phyloP scores from a whole-genome alignment of 208 protist species.

The Trypanosoma caninum region DNA sequence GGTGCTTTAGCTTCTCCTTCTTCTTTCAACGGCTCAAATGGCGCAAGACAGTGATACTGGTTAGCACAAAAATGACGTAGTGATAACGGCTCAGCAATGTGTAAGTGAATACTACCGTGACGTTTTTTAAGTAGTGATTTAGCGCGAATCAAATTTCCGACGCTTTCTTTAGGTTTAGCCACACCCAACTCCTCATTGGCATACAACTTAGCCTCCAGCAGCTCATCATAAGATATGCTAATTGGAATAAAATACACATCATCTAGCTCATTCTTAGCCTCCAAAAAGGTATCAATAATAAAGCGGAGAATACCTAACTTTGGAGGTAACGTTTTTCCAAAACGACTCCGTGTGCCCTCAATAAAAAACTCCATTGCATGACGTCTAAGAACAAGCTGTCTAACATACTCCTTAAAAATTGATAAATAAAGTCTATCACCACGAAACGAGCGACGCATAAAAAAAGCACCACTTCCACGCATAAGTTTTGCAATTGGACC shows the following conservation, averaged over 20 bases:
- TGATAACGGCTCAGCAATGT: slow-evolving; percentile 76
- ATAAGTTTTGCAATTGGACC: slow-evolving; percentile 62
- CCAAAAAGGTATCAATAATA: slow-evolving; percentile 74
- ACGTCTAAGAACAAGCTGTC: slow-evolving; percentile 53
- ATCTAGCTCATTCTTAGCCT: slow-evolving; percentile 46
- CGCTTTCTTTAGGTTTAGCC: slow-evolving; percentile 75
- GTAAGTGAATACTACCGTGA: slow-evolving; percentile 81
- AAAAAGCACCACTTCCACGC: slow-evolving; percentile 89
- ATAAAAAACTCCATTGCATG: slow-evolving; percentile 89
- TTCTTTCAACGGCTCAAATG: slow-evolving; percentile 33
- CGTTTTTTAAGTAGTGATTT: slow-evolving; percentile 38
- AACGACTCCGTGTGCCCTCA: slow-evolving; percentile 82
- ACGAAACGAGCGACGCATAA: slow-evolving; percentile 85
- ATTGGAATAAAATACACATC: slow-evolving; percentile 86
- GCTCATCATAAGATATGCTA: slow-evolving; percentile 87
- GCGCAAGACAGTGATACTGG: slow-evolving; percentile 37
- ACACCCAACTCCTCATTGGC: slow-evolving; percentile 85
- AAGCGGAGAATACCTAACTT: slow-evolving; percentile 92
- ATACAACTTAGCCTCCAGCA: slow-evolving; percentile 79
- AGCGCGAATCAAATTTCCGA: slow-evolving; percentile 69
- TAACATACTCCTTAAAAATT: slow-evolving; percentile 83
- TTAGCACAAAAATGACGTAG: slow-evolving; percentile 40
- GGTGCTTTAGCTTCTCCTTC: not conserved
- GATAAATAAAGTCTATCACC: slow-evolving; percentile 72
- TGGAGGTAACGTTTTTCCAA: slow-evolving; percentile 81